Evolutionary conservation across 2,329 filamentous ascomycete species (phyloP).

Genomic region (Talaromyces sp.): DNA sequence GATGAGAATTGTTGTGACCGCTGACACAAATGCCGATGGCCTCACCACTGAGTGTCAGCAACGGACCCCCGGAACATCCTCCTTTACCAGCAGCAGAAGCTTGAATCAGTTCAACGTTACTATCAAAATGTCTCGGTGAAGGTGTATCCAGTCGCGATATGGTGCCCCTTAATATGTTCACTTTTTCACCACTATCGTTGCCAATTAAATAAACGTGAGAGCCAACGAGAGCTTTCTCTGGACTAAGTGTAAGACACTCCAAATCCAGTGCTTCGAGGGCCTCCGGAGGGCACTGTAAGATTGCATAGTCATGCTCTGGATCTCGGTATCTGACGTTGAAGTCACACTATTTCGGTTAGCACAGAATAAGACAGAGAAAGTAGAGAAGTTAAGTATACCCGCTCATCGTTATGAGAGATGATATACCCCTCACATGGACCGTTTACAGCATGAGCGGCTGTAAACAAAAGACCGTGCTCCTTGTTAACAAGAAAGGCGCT

Average conservation of each 20-base stretch:
- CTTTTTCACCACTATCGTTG: conserved; percentile 15
- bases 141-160: conserved; percentile 12
- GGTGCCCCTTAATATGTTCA: conserved; percentile 12
- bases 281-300: conserved; percentile 8
- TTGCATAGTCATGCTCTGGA: conserved; percentile 15
- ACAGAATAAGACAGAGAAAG: not conserved
- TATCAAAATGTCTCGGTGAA: conserved; percentile 7
- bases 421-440: conserved; percentile 16
- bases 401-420: conserved; percentile 14
- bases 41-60: conserved; percentile 9
- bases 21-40: conserved; percentile 16
- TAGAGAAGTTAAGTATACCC: not conserved
- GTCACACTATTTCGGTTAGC: conserved; percentile 7
- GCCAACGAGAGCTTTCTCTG: conserved; percentile 9
- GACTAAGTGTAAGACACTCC: conserved; percentile 9
- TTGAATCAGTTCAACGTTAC: conserved; percentile 15
- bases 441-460: conserved; percentile 13
- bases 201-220: conserved; percentile 15
- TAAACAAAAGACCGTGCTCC: conserved; percentile 9
- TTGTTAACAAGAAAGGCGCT: conserved; percentile 13
- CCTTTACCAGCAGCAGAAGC: conserved; percentile 16
- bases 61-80: conserved; percentile 11
- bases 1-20: conserved; percentile 12
- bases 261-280: conserved; percentile 6
- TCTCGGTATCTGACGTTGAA: conserved; percentile 15